Conservation (phyloP, 2,329 filamentous ascomycete genomes). For the Tolypocladium guangdongense region DNA sequence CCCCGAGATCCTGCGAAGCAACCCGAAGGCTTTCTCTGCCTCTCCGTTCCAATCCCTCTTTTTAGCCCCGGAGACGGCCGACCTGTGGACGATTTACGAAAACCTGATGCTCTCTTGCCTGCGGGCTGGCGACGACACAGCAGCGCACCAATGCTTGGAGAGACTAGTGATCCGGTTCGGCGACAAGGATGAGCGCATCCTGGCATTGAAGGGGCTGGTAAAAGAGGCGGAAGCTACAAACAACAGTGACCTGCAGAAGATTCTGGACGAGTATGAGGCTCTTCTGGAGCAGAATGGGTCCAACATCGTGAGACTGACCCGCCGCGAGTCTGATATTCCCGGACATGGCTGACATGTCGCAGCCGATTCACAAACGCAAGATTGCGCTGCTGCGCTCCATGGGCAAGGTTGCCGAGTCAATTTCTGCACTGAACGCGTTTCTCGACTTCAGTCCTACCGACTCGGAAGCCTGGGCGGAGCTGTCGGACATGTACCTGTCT, state of each 20-base stretch:
- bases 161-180: conserved; percentile 74
- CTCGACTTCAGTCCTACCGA: conserved; percentile 82
- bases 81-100: conserved; percentile 78
- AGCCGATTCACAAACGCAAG: conserved; percentile 79
- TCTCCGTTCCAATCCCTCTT: conserved; percentile 43
- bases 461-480: conserved; percentile 85
- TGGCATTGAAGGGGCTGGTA: conserved; percentile 72
- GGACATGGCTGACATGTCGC: conserved; percentile 10
- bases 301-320: conserved; percentile 55
- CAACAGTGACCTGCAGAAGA: conserved; percentile 50
- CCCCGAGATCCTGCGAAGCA: conserved; percentile 41
- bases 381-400: conserved; percentile 70
- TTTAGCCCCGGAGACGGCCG: conserved; percentile 55
- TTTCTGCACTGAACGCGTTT: conserved; percentile 60
- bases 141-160: conserved; percentile 65
- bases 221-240: conserved; percentile 71
- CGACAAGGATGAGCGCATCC: conserved; percentile 69
- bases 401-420: conserved; percentile 60
- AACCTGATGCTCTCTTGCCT: conserved; percentile 78
- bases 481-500: conserved; percentile 74
- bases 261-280: conserved; percentile 69
- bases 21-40: conserved; percentile 42
- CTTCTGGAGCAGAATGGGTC: conserved; percentile 63
- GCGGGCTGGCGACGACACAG: conserved; percentile 69
- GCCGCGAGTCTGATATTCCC: conserved; percentile 2